These are phyloP conservation scores for Ajuga reptans DNA, from an alignment of 305 asterid genomes.

Conservation along the genomic window DNA sequence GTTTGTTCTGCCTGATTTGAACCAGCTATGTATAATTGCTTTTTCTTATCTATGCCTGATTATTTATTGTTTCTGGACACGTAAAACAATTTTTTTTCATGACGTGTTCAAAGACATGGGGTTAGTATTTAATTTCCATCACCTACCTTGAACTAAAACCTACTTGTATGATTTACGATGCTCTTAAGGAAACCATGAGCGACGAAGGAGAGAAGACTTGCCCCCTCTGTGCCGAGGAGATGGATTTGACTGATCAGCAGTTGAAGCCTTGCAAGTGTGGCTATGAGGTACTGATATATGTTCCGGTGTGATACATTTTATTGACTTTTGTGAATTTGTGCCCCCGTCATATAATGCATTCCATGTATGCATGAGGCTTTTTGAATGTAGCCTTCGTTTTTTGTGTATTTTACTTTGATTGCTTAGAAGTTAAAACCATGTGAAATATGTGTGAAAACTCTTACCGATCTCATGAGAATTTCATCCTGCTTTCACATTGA, in stretches of 20 bases:
- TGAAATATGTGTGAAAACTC: not conserved
- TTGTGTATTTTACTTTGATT: not conserved
- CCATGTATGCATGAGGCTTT: not conserved
- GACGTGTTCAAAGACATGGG: not conserved
- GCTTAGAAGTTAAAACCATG: not conserved
- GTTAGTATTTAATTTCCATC: not conserved
- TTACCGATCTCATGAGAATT: not conserved
- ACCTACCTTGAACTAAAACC: slow-evolving; percentile 1
- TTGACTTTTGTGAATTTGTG: not conserved
- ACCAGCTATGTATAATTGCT: not conserved
- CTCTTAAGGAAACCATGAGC: slow-evolving; percentile 60
- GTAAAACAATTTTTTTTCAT: not conserved
- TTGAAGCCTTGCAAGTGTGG: slow-evolving; percentile 99
- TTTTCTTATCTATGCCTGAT: not conserved
- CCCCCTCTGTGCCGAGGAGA: slow-evolving; percentile 99
- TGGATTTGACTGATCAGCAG: slow-evolving; percentile 99
- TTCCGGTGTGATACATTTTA: not conserved
- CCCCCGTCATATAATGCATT: not conserved
- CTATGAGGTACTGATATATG: slow-evolving; percentile 51
- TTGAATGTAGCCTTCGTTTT: not conserved
- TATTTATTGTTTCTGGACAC: not conserved
- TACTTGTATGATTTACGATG: not conserved
- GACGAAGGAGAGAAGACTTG: slow-evolving; percentile 90
- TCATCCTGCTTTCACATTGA: not conserved
- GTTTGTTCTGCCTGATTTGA: not conserved